phyloP scores from a whole-genome alignment of 345 rosid species.

The Noccaea bulbosa region DNA sequence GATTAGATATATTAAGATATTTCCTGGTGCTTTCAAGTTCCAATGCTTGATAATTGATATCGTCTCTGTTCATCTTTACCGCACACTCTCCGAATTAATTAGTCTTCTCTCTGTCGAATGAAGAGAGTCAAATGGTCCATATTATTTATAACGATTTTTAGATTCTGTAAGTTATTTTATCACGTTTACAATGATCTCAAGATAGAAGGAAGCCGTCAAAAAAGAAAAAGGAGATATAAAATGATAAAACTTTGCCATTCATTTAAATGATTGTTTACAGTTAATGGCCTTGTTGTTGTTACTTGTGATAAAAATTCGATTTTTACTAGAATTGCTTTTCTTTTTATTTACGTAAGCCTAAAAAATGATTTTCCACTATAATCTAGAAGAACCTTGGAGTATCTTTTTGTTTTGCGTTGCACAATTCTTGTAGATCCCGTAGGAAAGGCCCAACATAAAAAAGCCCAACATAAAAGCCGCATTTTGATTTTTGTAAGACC shows the following conservation, averaged over 20 bases:
- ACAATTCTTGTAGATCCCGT: neutral
- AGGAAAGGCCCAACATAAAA: neutral
- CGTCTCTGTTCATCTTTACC: slow-evolving; percentile 3
- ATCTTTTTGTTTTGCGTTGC: no score
- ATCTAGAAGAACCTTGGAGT: neutral
- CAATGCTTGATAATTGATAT: slow-evolving; percentile 15
- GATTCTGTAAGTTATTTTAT: neutral
- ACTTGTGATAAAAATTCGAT: no score
- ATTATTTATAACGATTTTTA: neutral
- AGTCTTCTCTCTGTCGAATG: neutral
- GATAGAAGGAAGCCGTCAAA: neutral
- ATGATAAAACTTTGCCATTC: no score
- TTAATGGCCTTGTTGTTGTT: neutral
- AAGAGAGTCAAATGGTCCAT: slow-evolving; percentile 34
- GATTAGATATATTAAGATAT: neutral
- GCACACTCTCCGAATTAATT: slow-evolving; percentile 22
- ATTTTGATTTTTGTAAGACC: no score
- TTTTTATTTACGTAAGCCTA: no score
- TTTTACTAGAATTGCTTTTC: no score
- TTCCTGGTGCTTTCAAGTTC: slow-evolving; percentile 28
- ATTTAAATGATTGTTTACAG: neutral
- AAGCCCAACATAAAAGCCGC: neutral
- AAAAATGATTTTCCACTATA: no score
- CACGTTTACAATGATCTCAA: slow-evolving; percentile 25
- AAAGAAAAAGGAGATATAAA: no score